Evolutionary conservation across 768 basidiomycete species (phyloP), one percentile per base, ranked within the genome.

Genomic region (Suillus hirtellus): DNA sequence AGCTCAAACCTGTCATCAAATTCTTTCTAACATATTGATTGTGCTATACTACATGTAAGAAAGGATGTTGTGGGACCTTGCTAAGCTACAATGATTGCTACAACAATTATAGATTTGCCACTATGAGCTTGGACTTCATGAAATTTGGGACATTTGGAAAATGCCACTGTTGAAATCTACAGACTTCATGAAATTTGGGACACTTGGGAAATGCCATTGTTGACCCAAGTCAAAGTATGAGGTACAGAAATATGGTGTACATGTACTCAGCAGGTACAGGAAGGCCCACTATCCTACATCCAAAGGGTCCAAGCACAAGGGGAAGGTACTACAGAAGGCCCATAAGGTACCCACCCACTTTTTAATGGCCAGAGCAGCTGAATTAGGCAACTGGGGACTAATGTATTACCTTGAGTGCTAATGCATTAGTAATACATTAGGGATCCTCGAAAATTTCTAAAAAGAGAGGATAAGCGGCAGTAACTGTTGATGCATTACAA

Each of bases 401-500:
- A 24, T 49, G 24, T 5, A 14, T 49, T 14, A 49, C 24, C 46
- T 47, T 21, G 21, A 47, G 21, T 47, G 47, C 47, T 49, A 49
- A 49, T 24, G 21, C 7, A 49, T 24, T 14, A 49, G 21, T 44
- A 19, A 49, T 49, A 12, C 47, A 49, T 49, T 24, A 49, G 21
- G 47, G 47, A 49, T 24, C 47, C 47, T 49, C 6, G 3, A 49
- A 49, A 12, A 24, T 49, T 49, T 49, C 21, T 47, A 47, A 47
- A 47, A 47, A 24, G 21, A 21, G 46, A 47, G 46, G n/a, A 24
- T 24, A 7, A 49, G 47, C 24, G 2, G 47, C 47, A 49, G 47
- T 49, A 49, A 49, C 6, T 49, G 47, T 49, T 24, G 12, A 49
- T 49, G 21, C 47, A 49, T 49, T 49, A 49, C 47, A 49, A 49